A percentile compares a stretch with the other conserved stretches of the same genome.
Evolutionary conservation across 148 eudicot species (phyloP).

Genomic region (Polygonum maritimum): DNA sequence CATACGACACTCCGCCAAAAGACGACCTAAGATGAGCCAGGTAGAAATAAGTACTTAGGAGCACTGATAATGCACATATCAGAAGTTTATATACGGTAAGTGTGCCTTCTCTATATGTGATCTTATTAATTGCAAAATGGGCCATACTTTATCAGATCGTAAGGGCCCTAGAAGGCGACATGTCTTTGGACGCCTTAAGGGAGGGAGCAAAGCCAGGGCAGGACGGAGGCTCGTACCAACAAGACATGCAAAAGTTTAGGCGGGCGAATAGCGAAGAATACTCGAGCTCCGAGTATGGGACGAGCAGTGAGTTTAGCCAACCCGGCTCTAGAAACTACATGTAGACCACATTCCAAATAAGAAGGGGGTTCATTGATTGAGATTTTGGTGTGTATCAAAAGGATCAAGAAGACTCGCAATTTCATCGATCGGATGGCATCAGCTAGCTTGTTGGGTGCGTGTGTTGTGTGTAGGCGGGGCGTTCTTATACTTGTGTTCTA

Average conservation of each 20-base stretch:
- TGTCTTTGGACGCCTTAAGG: background rate
- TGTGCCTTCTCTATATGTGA: too few species aligned
- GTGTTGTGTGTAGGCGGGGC: background rate
- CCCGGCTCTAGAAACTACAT: background rate
- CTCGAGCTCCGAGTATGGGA: background rate
- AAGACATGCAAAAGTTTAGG: background rate
- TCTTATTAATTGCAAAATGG: background rate
- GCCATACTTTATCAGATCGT: background rate
- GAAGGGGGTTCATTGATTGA: background rate
- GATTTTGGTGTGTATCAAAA: background rate
- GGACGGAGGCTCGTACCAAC: background rate
- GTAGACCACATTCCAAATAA: background rate
- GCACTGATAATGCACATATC: too few species aligned
- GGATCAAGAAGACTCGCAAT: background rate
- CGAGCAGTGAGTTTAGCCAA: background rate
- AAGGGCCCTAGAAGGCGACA: background rate
- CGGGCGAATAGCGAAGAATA: background rate
- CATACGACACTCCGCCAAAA: conserved; percentile 61
- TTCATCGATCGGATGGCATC: background rate
- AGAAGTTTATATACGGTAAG: too few species aligned
- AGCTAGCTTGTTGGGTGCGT: background rate
- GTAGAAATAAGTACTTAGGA: conserved; percentile 14
- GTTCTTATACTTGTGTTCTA: too few species aligned
- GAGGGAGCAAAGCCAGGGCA: conserved; percentile 1
- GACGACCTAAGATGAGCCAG: conserved; percentile 87